Base-by-base conservation (phyloP, 1,139 yeast genomes). In the Debaryomyces sp. region DNA sequence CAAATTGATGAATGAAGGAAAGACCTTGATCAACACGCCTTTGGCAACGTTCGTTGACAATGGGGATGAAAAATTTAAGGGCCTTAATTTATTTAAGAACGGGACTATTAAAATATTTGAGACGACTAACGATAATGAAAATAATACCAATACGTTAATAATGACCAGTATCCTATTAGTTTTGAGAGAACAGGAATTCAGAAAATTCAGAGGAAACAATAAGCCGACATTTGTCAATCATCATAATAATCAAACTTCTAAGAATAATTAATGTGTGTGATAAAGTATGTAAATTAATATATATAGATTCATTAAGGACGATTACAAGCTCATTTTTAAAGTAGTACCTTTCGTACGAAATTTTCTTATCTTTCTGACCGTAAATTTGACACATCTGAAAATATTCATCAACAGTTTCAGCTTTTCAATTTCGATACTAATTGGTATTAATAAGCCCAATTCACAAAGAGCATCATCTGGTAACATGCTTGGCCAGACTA, bases 181-280 rank as follows among this genome's bases (percentile, higher is more conserved):
- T 4, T 60, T 74, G 46, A 51, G 77, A 40, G 78, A 73, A 47
- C 78, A 71, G 53, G 78, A 74, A 51, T 59, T 59, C 22, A 55
- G 75, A 40, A 74, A 74, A 53, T 71, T 65, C 55, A 62, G 66
- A 54, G 77, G 79, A 3, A 63, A 63, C 40, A 67, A 66, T 41
- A 61, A 59, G 44, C 70, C 70, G 5, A 27, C 46, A 8, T 43
- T 46, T 33, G 45, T 46, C 6, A 41, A 32, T n/a, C 43, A 41
- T 22, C 32, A 41, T 30, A 41, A 22, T 30, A 12, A 39, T 12
- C 12, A 8, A 13, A 15, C 8, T 12, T 35, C 13, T 18, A 22
- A 3, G 24, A 21, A 35, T 22, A 10, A 10, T 35, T 18, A 21
- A 17, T 17, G 21, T 7, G 10, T 35, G n/a, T 8, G 4, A 17